Conservation (phyloP, 768 basidiomycete species). For the Gymnopilus dilepis region DNA sequence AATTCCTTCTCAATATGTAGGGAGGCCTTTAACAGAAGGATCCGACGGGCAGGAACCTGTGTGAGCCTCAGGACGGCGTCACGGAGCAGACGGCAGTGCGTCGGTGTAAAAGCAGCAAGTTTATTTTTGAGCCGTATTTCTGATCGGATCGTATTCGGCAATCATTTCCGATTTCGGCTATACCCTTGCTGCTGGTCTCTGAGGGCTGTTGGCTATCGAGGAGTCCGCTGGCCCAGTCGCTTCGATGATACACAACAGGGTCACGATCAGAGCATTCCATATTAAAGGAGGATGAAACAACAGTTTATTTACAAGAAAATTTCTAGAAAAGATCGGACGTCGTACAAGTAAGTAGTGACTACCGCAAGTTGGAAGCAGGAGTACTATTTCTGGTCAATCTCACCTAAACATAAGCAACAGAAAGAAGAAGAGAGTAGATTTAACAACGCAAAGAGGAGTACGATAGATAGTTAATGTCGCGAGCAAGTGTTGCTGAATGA, state of each 20-base stretch:
- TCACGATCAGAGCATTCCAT: too few species aligned
- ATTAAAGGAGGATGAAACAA: constrained; percentile 2
- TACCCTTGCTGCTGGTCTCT: neutral
- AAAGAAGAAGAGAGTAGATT: constrained; percentile 39
- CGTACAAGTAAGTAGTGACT: constrained; percentile 16
- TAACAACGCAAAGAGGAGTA: constrained; percentile 38
- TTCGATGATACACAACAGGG: too few species aligned
- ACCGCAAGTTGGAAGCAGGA: constrained; percentile 12
- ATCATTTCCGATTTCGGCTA: constrained; percentile 20
- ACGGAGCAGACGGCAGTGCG: neutral
- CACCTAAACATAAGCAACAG: constrained; percentile 19
- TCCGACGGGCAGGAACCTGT: neutral
- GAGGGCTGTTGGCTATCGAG: too few species aligned
- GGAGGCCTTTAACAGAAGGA: neutral
- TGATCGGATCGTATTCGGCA: constrained; percentile 14
- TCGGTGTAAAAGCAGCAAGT: neutral
- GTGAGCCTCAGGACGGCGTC: neutral
- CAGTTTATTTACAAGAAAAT: constrained; percentile 28
- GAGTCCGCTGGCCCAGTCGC: too few species aligned
- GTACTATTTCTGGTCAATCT: constrained; percentile 19
- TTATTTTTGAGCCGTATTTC: constrained; percentile 15
- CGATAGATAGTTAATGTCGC: constrained; percentile 37
- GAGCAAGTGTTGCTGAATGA: constrained; percentile 34
- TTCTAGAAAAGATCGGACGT: constrained; percentile 22
- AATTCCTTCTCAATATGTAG: neutral